Base-by-base conservation (phyloP, 306 rosid species). In the Begonia peltatifolia region DNA sequence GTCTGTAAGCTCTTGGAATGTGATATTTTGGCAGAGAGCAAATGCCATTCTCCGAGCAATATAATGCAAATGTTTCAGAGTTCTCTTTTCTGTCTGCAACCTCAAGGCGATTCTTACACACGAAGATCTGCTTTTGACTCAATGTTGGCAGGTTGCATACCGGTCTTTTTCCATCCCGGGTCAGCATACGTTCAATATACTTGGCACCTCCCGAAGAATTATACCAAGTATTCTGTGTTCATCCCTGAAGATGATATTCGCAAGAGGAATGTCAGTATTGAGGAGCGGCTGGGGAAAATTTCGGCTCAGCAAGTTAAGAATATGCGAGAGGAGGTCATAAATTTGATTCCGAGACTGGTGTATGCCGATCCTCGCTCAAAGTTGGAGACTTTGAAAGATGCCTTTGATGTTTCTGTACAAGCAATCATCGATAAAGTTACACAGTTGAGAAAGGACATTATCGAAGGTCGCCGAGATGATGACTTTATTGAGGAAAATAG, bases 131-230 rank as follows among this genome's bases (percentile, higher is more conserved):
- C 99, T 42, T 90, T 90, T 46, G 99, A 90, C 62, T 76, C 99
- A 0, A 90, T 90, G 86, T 68, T 90, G 67, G 94, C 99, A 35
- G 99, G 99, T 52, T 90, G 99, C 65, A 86, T 90, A 46, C 95
- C 99, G 5, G 99, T 90, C 57, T 90, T 86, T 79, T 90, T 90
- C 67, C 99, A 90, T 73, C 99, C 99, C 0, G 99, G 99, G 20
- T 90, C 99, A 9, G 99, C 99, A 9, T 90, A 90, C 61, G 76
- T 88, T 0, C 99, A 90, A 61, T 90, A 90, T 71, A 81, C 93
- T 14, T 90, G 99, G 99, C 99, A 90, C 86, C 95, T 90, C 60
- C 99, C 96, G 2, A 86, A 79, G 78, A 72, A 86, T 59, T 90
- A 68, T 51, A 75, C 86, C 15, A 72, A 60, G 71, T 90, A 90